These are phyloP conservation scores for Thuidium tamariscinum DNA, from an alignment of 225 moss, liverwort and hornwort genomes.

Conservation along the genomic window DNA sequence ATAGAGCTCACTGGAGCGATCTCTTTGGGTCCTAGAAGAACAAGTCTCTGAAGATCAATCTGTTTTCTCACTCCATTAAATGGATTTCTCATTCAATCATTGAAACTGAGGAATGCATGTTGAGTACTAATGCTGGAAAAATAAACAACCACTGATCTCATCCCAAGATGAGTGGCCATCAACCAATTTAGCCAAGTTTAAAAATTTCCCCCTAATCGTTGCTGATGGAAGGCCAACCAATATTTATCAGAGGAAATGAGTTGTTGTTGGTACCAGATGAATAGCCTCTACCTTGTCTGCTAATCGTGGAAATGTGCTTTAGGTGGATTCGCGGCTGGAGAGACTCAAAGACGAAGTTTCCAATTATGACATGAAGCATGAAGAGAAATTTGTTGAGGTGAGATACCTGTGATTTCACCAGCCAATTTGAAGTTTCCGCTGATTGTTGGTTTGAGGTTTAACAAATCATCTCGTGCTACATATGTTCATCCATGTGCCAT, in stretches of 20 bases:
- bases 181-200: not conserved
- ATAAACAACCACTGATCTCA: not conserved
- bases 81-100: not conserved
- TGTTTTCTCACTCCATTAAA: not conserved
- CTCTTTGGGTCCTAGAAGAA: not conserved
- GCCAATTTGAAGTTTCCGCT: too few relatives aligned
- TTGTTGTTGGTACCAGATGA: not conserved
- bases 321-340: constrained; percentile 83
- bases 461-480: too few relatives aligned
- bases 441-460: too few relatives aligned
- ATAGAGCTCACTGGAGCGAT: too few relatives aligned
- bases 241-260: not conserved
- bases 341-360: constrained; percentile 73
- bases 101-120: not conserved
- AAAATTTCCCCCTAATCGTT: not conserved
- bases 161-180: not conserved
- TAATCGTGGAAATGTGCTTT: not conserved
- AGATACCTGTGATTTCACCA: constrained; percentile 4
- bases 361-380: constrained; percentile 70
- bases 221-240: not conserved
- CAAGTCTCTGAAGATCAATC: not conserved
- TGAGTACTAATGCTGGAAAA: not conserved
- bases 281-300: too few relatives aligned
- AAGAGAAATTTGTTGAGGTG: constrained; percentile 84
- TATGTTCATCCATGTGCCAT: too few relatives aligned